These are phyloP conservation scores for Blastobotrys niveus DNA, from an alignment of 1,139 yeast species.

Conservation along the genomic window DNA sequence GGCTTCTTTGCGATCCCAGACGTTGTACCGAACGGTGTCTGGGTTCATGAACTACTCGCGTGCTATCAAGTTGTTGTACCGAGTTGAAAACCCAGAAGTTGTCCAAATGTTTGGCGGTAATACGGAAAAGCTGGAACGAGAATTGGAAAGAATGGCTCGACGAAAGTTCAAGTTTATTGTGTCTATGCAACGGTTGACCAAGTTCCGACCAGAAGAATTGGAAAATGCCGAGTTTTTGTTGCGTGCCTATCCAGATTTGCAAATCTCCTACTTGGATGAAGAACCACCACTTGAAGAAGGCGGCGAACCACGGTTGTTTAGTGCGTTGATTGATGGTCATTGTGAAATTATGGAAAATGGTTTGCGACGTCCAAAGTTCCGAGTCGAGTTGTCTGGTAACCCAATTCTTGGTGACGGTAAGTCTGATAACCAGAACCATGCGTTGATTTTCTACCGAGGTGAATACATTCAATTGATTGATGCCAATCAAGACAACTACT, in stretches of 20 bases:
- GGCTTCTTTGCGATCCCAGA: conserved; percentile 98
- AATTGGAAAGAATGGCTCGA: conserved; percentile 98
- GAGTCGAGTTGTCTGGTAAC: conserved; percentile 96
- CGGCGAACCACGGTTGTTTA: conserved; percentile 95
- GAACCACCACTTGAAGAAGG: conserved; percentile 84
- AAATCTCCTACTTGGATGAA: conserved; percentile 96
- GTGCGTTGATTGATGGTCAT: conserved; percentile 97
- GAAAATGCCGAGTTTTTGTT: conserved; percentile 97
- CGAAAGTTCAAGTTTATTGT: conserved; percentile 96
- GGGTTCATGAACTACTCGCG: conserved; percentile 99
- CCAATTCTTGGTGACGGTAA: conserved; percentile 99
- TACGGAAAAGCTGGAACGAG: conserved; percentile 90
- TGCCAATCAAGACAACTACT: conserved; percentile 97
- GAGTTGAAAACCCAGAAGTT: conserved; percentile 98
- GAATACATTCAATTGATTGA: conserved; percentile 96
- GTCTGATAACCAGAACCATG: conserved; percentile 97
- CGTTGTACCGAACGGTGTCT: conserved; percentile 95
- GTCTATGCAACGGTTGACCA: conserved; percentile 97
- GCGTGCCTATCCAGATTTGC: conserved; percentile 98
- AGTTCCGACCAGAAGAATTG: conserved; percentile 94
- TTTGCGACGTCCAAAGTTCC: conserved; percentile 96
- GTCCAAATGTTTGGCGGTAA: conserved; percentile 98
- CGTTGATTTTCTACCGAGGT: conserved; percentile 96
- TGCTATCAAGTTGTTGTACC: conserved; percentile 92
- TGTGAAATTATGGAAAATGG: conserved; percentile 97